phyloP scores from a whole-genome alignment of 2,329 filamentous ascomycete genomes.

The Aureobasidium sp. region DNA sequence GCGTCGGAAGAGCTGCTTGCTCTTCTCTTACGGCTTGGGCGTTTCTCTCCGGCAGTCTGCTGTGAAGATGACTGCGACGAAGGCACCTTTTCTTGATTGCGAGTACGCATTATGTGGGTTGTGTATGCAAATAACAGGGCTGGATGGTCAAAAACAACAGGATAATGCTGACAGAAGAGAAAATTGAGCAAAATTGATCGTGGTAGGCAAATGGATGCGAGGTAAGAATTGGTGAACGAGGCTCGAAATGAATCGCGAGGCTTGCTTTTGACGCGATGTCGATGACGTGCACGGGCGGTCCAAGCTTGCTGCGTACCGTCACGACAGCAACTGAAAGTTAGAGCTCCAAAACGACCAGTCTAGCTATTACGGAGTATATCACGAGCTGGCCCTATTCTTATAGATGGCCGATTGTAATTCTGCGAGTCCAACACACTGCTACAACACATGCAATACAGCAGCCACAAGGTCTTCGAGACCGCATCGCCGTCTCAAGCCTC shows the following conservation, averaged over 20 bases:
- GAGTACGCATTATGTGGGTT: conserved; percentile 9
- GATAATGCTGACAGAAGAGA: not conserved
- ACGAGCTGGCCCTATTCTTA: not conserved
- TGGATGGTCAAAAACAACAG: not conserved
- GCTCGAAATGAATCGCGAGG: not conserved
- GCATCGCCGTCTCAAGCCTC: not conserved
- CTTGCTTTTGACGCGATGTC: not conserved
- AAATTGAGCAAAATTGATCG: not conserved
- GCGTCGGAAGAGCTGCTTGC: conserved; percentile 14
- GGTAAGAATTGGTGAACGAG: not conserved
- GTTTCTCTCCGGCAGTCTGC: not conserved
- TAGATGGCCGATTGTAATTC: not conserved
- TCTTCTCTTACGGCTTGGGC: conserved; percentile 13
- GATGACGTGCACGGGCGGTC: not conserved
- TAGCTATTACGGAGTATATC: no score
- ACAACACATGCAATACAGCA: not conserved
- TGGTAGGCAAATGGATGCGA: not conserved
- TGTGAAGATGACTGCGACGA: conserved; percentile 7
- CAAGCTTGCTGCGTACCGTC: not conserved
- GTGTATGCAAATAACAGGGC: not conserved
- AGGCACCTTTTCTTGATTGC: conserved; percentile 13
- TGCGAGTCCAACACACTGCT: not conserved
- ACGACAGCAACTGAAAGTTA: not conserved
- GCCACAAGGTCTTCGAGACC: not conserved
- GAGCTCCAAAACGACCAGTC: not conserved